Evolutionary conservation across 495 filamentous ascomycete genomes (phyloP).

Genomic region (Choiromyces venosus): DNA sequence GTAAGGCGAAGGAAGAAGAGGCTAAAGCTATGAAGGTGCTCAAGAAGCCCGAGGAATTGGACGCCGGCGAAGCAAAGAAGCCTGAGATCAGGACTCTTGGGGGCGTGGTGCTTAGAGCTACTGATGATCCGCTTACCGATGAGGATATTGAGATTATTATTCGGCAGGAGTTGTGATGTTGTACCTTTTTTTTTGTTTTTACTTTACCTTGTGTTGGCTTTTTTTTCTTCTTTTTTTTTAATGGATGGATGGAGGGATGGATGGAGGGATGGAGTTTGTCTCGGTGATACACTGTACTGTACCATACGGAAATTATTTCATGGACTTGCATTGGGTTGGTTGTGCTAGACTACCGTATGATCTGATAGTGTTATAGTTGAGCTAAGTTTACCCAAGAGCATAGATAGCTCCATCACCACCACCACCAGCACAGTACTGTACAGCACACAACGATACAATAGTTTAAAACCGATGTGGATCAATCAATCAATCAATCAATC

Average conservation of each 20-base stretch:
- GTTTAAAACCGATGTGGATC: not conserved
- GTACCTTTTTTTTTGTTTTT: not conserved
- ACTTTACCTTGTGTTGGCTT: not conserved
- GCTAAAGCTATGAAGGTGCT: conserved; percentile 24
- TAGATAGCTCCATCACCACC: not conserved
- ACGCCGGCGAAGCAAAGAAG: conserved; percentile 45
- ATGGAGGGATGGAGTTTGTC: not conserved
- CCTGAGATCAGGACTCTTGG: not conserved
- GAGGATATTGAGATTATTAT: conserved; percentile 1
- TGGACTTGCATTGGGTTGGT: not conserved
- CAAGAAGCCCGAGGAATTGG: conserved; percentile 26
- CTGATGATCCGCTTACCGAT: not conserved
- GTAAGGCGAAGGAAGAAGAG: conserved; percentile 28
- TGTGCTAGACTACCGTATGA: too few species aligned
- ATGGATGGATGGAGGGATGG: not conserved
- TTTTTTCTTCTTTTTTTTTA: not conserved
- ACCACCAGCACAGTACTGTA: too few species aligned
- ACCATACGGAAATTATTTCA: not conserved
- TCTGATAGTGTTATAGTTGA: not conserved
- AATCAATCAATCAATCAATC: not conserved
- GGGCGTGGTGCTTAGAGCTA: not conserved
- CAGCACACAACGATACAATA: not conserved
- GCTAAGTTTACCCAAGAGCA: not conserved
- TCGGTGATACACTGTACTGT: not conserved
- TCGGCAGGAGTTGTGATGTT: not conserved